These are phyloP conservation scores for Solanum ahanhuiri DNA, from an alignment of 257 asterid genomes.

Conservation along the genomic window DNA sequence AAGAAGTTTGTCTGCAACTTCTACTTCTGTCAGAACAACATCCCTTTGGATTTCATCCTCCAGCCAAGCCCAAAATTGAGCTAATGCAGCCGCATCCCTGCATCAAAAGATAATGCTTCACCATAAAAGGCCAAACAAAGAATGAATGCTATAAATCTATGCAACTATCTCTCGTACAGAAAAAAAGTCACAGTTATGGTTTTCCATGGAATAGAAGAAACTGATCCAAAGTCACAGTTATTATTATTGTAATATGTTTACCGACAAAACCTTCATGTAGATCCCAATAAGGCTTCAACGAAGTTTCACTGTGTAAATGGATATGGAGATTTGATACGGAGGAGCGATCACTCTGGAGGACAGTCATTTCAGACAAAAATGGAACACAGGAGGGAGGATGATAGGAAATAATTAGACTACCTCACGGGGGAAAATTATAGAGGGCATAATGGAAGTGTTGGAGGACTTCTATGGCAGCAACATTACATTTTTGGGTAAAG, in stretches of 20 bases:
- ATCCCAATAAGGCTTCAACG: neutral
- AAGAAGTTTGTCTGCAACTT: slow-evolving; percentile 73
- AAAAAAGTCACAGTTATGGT: neutral
- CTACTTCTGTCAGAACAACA: slow-evolving; percentile 64
- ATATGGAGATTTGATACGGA: neutral
- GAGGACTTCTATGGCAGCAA: neutral
- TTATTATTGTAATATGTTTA: neutral
- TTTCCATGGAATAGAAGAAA: neutral
- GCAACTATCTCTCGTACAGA: neutral
- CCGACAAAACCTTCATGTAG: neutral
- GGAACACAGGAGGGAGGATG: neutral
- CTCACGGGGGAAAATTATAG: neutral
- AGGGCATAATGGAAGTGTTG: neutral
- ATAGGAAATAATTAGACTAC: neutral
- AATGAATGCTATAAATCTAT: neutral
- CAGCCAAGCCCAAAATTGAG: slow-evolving; percentile 92
- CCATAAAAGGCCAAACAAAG: neutral
- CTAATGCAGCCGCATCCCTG: slow-evolving; percentile 96
- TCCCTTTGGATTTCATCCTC: slow-evolving; percentile 62
- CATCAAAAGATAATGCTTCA: slow-evolving; percentile 4
- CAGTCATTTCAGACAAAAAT: neutral
- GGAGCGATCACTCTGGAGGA: neutral
- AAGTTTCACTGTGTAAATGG: neutral
- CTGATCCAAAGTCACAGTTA: neutral
- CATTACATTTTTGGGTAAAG: neutral